A percentile compares a stretch with the other conserved stretches of the same genome.
These are phyloP conservation scores for Suhomyces kilbournensis DNA, from an alignment of 805 yeast species.

Conservation along the genomic window DNA sequence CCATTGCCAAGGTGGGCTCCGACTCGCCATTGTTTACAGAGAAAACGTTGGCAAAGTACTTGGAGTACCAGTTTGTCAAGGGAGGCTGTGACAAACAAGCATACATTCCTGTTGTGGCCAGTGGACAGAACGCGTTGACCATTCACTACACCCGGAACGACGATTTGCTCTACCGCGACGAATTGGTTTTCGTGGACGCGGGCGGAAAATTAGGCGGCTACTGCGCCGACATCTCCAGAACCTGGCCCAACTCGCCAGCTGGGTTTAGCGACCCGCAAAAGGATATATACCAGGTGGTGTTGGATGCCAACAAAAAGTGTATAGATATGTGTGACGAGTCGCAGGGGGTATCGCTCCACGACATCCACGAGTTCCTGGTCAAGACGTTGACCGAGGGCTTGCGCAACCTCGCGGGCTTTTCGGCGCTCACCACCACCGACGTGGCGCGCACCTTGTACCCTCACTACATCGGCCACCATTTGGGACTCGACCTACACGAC, in stretches of 20 bases:
- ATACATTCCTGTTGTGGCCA: constrained; percentile 94
- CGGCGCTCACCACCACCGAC: constrained; percentile 48
- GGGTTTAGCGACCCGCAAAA: constrained; percentile 73
- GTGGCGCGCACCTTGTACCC: constrained; percentile 65
- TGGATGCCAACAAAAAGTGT: constrained; percentile 76
- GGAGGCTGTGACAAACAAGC: constrained; percentile 92
- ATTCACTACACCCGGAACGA: constrained; percentile 95
- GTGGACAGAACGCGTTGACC: constrained; percentile 84
- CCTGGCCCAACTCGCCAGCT: constrained; percentile 85
- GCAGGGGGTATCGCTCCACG: constrained; percentile 57
- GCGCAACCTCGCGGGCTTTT: constrained; percentile 65
- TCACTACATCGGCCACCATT: constrained; percentile 92
- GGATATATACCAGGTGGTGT: constrained; percentile 85
- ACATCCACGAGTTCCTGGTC: constrained; percentile 71
- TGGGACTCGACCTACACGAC: constrained; percentile 91
- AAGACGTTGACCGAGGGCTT: constrained; percentile 58
- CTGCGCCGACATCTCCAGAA: constrained; percentile 91
- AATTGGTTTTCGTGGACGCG: constrained; percentile 89
- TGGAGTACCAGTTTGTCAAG: constrained; percentile 76
- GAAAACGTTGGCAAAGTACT: constrained; percentile 70
- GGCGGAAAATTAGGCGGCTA: constrained; percentile 94
- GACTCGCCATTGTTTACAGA: constrained; percentile 58
- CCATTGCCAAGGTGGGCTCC: constrained; percentile 58
- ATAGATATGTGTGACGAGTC: constrained; percentile 64
- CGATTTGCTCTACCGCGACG: constrained; percentile 71